Conservation (phyloP, 2,329 filamentous ascomycete species). For the Neocatenulostroma microsporum region DNA sequence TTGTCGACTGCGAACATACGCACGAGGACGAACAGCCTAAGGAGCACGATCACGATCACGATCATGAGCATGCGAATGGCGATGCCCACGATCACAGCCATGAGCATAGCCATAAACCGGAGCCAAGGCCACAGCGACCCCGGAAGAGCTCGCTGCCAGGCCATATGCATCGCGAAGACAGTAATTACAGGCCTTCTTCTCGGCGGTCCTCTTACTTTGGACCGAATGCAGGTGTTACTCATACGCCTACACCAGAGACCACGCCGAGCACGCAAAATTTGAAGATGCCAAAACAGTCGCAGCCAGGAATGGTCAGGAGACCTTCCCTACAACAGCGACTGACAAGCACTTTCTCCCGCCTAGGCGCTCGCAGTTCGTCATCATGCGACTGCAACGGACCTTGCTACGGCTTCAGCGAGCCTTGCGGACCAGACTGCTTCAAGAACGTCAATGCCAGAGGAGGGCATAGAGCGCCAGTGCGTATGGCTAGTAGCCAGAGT, state of each 20-base stretch:
- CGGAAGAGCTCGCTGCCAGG: slow-evolving; percentile 15
- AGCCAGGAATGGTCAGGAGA: slow-evolving; percentile 15
- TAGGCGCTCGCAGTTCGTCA: slow-evolving; percentile 35
- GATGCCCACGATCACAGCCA: slow-evolving; percentile 23
- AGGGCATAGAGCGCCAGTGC: slow-evolving; percentile 18
- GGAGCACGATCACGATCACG: slow-evolving; percentile 24
- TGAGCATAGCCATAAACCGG: slow-evolving; percentile 18
- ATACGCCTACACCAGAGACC: too few relatives aligned
- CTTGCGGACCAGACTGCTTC: slow-evolving; percentile 55
- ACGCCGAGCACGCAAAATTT: too few relatives aligned
- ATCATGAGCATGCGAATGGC: slow-evolving; percentile 17
- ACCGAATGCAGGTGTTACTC: too few relatives aligned
- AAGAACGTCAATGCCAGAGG: slow-evolving; percentile 40
- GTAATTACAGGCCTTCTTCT: slow-evolving; percentile 4
- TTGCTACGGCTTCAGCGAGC: slow-evolving; percentile 55
- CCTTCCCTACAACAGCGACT: slow-evolving; percentile 37
- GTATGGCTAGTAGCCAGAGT: slow-evolving; percentile 16
- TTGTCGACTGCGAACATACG: slow-evolving; percentile 71
- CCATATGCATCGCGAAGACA: slow-evolving; percentile 10
- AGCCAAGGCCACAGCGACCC: slow-evolving; percentile 8
- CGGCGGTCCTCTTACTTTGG: slow-evolving; percentile 9
- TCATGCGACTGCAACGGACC: slow-evolving; percentile 51
- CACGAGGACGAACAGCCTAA: slow-evolving; percentile 54
- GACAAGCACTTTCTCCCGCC: slow-evolving; percentile 39
- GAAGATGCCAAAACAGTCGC: too few relatives aligned